These are phyloP conservation scores for Paxillus involutus DNA, from an alignment of 768 basidiomycete species.

Conservation along the genomic window DNA sequence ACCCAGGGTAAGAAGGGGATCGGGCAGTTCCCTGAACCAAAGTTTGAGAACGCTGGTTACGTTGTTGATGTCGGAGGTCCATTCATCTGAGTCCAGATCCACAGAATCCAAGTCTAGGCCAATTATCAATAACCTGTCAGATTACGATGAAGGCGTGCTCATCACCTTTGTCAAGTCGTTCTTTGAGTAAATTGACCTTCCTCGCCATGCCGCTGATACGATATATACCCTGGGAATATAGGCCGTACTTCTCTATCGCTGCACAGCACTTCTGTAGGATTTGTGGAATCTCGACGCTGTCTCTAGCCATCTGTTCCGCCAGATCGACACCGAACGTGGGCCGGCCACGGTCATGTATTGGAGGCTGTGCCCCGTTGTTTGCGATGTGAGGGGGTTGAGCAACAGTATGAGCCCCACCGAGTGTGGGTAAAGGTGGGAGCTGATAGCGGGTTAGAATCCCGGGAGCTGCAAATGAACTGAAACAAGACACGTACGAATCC, in stretches of 20 bases:
- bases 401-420: slow-evolving; percentile 29
- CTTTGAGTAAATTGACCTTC: slow-evolving; percentile 80
- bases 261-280: slow-evolving; percentile 87
- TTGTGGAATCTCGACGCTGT: slow-evolving; percentile 84
- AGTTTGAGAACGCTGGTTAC: slow-evolving; percentile 93
- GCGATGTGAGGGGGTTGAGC: slow-evolving; percentile 23
- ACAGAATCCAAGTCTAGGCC: slow-evolving; percentile 77
- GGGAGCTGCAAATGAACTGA: slow-evolving; percentile 1
- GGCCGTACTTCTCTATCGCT: slow-evolving; percentile 89
- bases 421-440: slow-evolving; percentile 63
- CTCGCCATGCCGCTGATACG: slow-evolving; percentile 90
- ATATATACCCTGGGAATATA: slow-evolving; percentile 87
- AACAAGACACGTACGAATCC: slow-evolving; percentile 77
- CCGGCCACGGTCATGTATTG: slow-evolving; percentile 55
- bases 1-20: slow-evolving; percentile 81
- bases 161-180: slow-evolving; percentile 81
- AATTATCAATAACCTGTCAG: slow-evolving; percentile 21
- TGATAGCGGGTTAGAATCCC: slow-evolving; percentile 25
- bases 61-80: slow-evolving; percentile 93
- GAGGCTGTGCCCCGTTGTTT: slow-evolving; percentile 29
- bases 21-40: slow-evolving; percentile 95
- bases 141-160: neutral
- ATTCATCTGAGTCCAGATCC: slow-evolving; percentile 85
- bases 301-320: slow-evolving; percentile 89
- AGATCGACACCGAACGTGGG: slow-evolving; percentile 95